phyloP scores from a whole-genome alignment of 148 eudicot genomes.

The Diospyros lotus region DNA sequence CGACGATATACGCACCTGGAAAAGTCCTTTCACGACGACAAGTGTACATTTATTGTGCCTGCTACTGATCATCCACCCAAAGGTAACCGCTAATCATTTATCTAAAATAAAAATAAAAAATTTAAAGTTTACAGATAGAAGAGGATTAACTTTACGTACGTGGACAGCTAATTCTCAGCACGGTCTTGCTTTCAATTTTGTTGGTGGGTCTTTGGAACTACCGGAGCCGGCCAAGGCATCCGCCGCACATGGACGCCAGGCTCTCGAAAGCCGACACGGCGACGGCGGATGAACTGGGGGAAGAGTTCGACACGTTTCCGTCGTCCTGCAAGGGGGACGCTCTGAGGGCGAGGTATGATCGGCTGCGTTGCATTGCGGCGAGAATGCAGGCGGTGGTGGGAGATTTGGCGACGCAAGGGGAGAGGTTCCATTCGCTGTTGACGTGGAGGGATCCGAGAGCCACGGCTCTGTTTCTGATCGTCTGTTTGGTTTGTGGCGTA shows the following conservation, averaged over 20 bases:
- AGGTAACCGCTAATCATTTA: too few relatives aligned
- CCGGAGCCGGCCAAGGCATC: conserved; percentile 6
- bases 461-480: conserved; percentile 9
- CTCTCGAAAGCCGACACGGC: conserved; percentile 9
- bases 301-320: conserved; percentile 15
- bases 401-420: conserved; percentile 16
- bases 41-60: conserved; percentile 4
- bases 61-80: conserved; percentile 1
- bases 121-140: too few relatives aligned
- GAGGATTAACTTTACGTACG: too few relatives aligned
- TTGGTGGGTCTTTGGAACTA: not conserved
- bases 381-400: conserved; percentile 16
- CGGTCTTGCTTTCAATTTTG: not conserved
- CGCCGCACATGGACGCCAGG: conserved; percentile 17
- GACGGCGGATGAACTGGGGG: conserved; percentile 11
- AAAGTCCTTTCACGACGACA: conserved; percentile 3
- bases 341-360: conserved; percentile 8
- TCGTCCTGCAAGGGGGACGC: conserved; percentile 4
- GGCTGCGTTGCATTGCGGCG: conserved; percentile 13
- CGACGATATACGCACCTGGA: conserved; percentile 7
- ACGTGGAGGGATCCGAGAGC: conserved; percentile 17
- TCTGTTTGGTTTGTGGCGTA: conserved; percentile 10
- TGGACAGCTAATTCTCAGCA: not conserved
- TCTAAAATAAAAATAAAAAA: too few relatives aligned
- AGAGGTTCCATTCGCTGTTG: conserved; percentile 16